phyloP scores from a whole-genome alignment of 2,329 filamentous ascomycete species.

The Clarireedia paspali region DNA sequence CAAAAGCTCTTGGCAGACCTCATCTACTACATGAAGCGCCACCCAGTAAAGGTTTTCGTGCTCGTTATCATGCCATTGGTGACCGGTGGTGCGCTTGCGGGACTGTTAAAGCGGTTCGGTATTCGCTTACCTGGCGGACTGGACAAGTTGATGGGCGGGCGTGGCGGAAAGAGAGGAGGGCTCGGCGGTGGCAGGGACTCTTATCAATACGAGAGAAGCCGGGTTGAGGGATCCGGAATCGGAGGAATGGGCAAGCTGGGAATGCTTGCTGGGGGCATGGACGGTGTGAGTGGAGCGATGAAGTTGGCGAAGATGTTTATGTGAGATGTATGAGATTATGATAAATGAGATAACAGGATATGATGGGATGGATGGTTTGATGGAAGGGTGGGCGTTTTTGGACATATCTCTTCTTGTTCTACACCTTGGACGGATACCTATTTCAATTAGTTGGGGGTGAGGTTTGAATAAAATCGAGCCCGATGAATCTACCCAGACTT shows the following conservation, averaged over 20 bases:
- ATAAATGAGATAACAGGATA: not conserved
- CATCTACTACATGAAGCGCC: slow-evolving; percentile 69
- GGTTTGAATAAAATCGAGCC: too few relatives aligned
- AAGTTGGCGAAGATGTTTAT: slow-evolving; percentile 30
- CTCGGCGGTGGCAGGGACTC: not conserved
- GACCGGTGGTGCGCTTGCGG: slow-evolving; percentile 73
- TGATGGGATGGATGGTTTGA: not conserved
- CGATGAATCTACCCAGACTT: too few relatives aligned
- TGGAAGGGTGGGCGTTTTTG: not conserved
- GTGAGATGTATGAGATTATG: slow-evolving; percentile 12
- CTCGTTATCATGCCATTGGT: slow-evolving; percentile 82
- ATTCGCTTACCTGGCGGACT: slow-evolving; percentile 63
- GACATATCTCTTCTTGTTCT: not conserved
- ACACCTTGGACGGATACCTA: not conserved
- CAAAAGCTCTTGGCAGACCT: slow-evolving; percentile 75
- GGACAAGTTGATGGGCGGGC: slow-evolving; percentile 45
- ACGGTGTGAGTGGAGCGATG: slow-evolving; percentile 23
- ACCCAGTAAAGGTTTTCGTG: slow-evolving; percentile 83
- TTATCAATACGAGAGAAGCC: slow-evolving; percentile 13
- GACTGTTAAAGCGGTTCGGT: slow-evolving; percentile 71
- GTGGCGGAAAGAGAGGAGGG: slow-evolving; percentile 17
- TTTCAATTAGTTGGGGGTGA: not conserved
- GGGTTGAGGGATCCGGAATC: slow-evolving; percentile 16
- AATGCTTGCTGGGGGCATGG: slow-evolving; percentile 19
- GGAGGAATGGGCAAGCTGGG: slow-evolving; percentile 17